Evolutionary conservation across 2,329 filamentous ascomycete genomes (phyloP).

Genomic region (Sporothrix phasma): DNA sequence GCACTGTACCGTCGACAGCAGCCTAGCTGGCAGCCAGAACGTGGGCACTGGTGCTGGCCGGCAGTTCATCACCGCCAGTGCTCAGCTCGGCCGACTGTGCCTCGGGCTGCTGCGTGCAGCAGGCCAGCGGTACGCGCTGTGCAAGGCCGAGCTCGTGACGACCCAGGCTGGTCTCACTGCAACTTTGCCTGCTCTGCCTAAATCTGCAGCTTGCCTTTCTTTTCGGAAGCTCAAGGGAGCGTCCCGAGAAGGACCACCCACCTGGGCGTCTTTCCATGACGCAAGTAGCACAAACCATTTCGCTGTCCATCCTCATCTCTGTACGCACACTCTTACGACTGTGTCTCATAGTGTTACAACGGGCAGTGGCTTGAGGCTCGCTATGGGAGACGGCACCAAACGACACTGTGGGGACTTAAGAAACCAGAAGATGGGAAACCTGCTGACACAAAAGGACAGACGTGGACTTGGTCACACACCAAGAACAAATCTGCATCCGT

Average conservation of each 20-base stretch:
- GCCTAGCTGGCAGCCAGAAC: constrained; percentile 27
- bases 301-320: background rate
- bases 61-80: constrained; percentile 26
- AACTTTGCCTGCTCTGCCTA: constrained; percentile 15
- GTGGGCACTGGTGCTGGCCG: constrained; percentile 22
- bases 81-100: constrained; percentile 23
- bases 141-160: constrained; percentile 17
- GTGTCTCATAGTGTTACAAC: too few relatives aligned
- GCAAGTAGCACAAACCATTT: background rate
- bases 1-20: constrained; percentile 22
- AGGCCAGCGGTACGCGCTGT: constrained; percentile 14
- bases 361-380: too few relatives aligned
- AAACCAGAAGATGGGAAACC: background rate
- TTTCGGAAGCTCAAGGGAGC: too few relatives aligned
- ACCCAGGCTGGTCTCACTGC: constrained; percentile 15
- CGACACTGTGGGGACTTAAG: background rate
- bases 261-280: background rate
- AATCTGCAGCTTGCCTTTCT: background rate
- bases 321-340: background rate
- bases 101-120: constrained; percentile 23
- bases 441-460: background rate
- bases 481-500: background rate
- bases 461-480: background rate
- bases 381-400: too few relatives aligned
- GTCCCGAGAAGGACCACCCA: background rate